These are phyloP conservation scores for Curvularia verruculosa DNA, from an alignment of 2,329 filamentous ascomycete genomes.

Conservation along the genomic window DNA sequence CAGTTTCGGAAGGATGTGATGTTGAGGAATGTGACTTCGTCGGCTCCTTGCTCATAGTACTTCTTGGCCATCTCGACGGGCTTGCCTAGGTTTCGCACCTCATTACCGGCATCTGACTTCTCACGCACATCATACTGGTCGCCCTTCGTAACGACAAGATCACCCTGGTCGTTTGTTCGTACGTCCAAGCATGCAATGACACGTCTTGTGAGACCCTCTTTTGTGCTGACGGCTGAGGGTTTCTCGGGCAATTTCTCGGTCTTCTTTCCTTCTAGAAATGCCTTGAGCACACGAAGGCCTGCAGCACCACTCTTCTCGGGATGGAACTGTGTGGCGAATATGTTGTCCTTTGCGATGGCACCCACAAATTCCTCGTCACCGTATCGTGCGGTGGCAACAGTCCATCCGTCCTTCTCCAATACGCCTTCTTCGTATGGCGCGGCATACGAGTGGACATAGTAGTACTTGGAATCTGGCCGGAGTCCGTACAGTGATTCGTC, in stretches of 20 bases:
- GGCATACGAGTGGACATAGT: conserved; percentile 97
- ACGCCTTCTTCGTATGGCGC: conserved; percentile 74
- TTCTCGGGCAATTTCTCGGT: conserved; percentile 59
- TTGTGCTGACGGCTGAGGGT: conserved; percentile 37
- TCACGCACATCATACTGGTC: conserved; percentile 99
- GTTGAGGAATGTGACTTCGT: conserved; percentile 97
- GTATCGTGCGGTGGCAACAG: conserved; percentile 88
- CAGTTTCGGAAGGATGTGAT: conserved; percentile 98
- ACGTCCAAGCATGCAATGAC: conserved; percentile 97
- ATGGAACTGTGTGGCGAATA: conserved; percentile 95
- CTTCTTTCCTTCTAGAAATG: conserved; percentile 79
- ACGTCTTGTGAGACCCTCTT: conserved; percentile 82
- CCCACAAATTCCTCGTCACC: conserved; percentile 90
- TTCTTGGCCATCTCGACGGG: conserved; percentile 91
- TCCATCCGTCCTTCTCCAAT: conserved; percentile 84
- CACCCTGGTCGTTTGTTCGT: conserved; percentile 88
- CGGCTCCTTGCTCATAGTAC: conserved; percentile 96
- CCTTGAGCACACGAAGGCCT: conserved; percentile 79
- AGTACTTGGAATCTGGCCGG: conserved; percentile 86
- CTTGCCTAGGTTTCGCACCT: conserved; percentile 92
- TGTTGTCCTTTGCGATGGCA: conserved; percentile 81
- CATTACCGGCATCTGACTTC: conserved; percentile 66
- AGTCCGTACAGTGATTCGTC: conserved; percentile 76
- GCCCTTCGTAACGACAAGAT: conserved; percentile 96
- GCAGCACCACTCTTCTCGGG: conserved; percentile 95